Evolutionary conservation across 2,329 filamentous ascomycete genomes (phyloP).

Genomic region (Didymella lethalis): DNA sequence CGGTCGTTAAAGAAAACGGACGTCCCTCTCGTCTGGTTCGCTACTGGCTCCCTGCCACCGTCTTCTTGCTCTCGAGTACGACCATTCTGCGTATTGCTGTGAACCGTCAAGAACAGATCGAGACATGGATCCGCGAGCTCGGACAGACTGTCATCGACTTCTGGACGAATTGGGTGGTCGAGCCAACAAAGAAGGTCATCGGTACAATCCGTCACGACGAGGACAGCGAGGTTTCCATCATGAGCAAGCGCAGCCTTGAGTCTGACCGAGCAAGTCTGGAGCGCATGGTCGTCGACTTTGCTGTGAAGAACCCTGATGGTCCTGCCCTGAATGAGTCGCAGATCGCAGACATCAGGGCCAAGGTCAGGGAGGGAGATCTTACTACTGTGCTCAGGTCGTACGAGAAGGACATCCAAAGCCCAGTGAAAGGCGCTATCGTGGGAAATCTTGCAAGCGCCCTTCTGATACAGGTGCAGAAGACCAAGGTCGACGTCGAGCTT

Average conservation of each 20-base stretch:
- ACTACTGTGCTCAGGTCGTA: constrained; percentile 91
- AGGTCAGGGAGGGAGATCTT: constrained; percentile 89
- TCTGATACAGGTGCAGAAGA: constrained; percentile 97
- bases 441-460: constrained; percentile 90
- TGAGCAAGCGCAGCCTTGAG: constrained; percentile 90
- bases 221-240: constrained; percentile 91
- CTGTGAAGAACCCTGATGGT: constrained; percentile 77
- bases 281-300: constrained; percentile 98
- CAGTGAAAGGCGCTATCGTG: constrained; percentile 80
- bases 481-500: constrained; percentile 96
- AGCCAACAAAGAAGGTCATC: constrained; percentile 82
- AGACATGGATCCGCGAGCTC: constrained; percentile 80
- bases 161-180: constrained; percentile 94
- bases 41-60: constrained; percentile 84
- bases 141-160: constrained; percentile 85
- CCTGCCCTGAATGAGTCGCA: constrained; percentile 70
- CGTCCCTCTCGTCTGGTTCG: constrained; percentile 77
- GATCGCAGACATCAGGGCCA: constrained; percentile 75
- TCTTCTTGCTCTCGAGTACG: constrained; percentile 77
- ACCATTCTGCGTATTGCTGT: constrained; percentile 83
- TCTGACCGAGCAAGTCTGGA: constrained; percentile 92
- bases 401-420: constrained; percentile 83
- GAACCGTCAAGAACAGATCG: constrained; percentile 76
- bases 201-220: constrained; percentile 93
- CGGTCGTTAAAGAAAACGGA: constrained; percentile 70